Conservation (phyloP, 306 rosid species). For the Malus domestica region DNA sequence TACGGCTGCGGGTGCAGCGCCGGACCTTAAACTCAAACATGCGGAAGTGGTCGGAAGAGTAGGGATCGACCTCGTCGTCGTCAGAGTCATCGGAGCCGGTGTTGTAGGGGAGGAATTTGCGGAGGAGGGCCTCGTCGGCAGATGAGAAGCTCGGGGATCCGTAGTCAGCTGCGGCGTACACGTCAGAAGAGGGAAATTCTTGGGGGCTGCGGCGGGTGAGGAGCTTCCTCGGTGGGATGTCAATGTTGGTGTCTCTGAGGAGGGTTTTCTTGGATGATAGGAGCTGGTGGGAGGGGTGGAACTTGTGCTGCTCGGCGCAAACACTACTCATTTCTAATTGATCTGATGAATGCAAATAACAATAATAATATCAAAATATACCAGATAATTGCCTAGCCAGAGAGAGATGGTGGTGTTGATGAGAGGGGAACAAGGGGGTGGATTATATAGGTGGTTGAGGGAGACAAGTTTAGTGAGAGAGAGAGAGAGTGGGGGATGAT, state of each 20-base stretch:
- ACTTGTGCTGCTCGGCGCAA: conserved; percentile 48
- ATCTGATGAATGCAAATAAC: neutral
- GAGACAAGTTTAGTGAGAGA: neutral
- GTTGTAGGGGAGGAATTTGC: conserved; percentile 54
- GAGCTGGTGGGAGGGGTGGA: conserved; percentile 37
- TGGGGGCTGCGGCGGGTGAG: conserved; percentile 30
- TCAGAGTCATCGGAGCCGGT: conserved; percentile 23
- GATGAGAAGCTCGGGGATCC: conserved; percentile 34
- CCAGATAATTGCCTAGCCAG: neutral
- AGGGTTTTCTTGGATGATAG: conserved; percentile 26
- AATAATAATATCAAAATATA: too few species aligned
- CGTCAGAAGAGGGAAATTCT: conserved; percentile 16
- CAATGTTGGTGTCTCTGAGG: conserved; percentile 8
- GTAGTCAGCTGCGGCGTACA: conserved; percentile 6
- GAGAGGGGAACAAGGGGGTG: conserved; percentile 19
- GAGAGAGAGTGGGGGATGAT: neutral
- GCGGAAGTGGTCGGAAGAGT: conserved; percentile 70
- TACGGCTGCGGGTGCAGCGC: conserved; percentile 76
- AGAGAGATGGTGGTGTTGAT: neutral
- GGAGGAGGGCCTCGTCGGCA: conserved; percentile 45
- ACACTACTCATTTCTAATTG: conserved; percentile 31
- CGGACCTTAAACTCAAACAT: conserved; percentile 93
- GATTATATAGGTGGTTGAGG: conserved; percentile 31
- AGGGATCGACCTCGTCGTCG: conserved; percentile 43
- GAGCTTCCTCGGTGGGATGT: conserved; percentile 73